phyloP scores from a whole-genome alignment of 345 rosid species.

The Orychophragmus violaceus region DNA sequence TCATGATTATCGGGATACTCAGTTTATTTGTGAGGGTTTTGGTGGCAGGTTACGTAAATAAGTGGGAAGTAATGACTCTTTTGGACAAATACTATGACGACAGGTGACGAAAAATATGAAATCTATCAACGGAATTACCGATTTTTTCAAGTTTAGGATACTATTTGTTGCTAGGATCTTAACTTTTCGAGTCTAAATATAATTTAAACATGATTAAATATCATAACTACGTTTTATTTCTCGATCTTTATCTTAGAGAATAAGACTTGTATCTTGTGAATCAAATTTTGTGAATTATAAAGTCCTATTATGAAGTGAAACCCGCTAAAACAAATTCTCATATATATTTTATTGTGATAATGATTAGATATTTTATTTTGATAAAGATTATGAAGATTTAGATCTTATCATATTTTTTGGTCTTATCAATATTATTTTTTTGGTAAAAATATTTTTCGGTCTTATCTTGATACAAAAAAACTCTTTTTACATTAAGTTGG shows the following conservation, averaged over 20 bases:
- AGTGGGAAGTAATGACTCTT: neutral
- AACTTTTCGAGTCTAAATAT: neutral
- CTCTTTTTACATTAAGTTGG: too few relatives aligned
- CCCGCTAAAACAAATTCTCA: too few relatives aligned
- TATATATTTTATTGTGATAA: too few relatives aligned
- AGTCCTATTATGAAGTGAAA: too few relatives aligned
- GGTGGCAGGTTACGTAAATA: slow-evolving; percentile 4
- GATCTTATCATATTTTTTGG: too few relatives aligned
- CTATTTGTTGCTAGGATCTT: neutral
- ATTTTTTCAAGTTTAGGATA: slow-evolving; percentile 1
- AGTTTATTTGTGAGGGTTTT: neutral
- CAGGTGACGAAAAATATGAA: neutral
- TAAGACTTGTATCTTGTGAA: too few relatives aligned
- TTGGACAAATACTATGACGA: neutral
- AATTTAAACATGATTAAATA: neutral
- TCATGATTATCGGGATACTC: slow-evolving; percentile 19
- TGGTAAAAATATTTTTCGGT: too few relatives aligned
- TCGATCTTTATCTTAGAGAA: slow-evolving; percentile 10
- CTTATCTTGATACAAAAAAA: too few relatives aligned
- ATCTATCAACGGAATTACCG: neutral
- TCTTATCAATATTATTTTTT: too few relatives aligned
- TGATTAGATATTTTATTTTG: too few relatives aligned
- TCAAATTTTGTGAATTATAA: too few relatives aligned
- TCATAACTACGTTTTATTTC: neutral
- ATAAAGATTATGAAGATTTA: too few relatives aligned